A percentile compares a stretch with the other conserved stretches of the same genome.
These are phyloP conservation scores for Fusarium agapanthi DNA, from an alignment of 2,329 filamentous ascomycete genomes.

Conservation along the genomic window DNA sequence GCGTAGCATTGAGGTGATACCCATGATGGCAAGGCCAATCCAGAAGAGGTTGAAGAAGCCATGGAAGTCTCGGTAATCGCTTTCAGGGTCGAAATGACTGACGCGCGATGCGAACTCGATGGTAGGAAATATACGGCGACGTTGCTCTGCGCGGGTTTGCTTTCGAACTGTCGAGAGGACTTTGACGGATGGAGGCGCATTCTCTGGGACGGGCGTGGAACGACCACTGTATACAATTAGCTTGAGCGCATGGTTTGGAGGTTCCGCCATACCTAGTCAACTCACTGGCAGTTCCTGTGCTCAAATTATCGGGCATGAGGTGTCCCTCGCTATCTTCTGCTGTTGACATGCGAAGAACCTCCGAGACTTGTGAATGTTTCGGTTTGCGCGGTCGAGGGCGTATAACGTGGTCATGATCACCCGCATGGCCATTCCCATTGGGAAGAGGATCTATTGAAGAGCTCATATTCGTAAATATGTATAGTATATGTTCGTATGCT, in stretches of 20 bases:
- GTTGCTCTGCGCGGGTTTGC: conserved; percentile 81
- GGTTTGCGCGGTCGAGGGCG: conserved; percentile 62
- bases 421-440: conserved; percentile 41
- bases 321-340: conserved; percentile 47
- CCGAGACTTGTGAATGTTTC: conserved; percentile 57
- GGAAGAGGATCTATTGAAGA: conserved; percentile 42
- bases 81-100: conserved; percentile 93
- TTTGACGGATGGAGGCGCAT: conserved; percentile 92
- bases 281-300: conserved; percentile 47
- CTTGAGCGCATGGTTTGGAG: background rate
- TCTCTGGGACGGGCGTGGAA: conserved; percentile 83
- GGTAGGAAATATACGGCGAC: conserved; percentile 87
- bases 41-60: conserved; percentile 99
- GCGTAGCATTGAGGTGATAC: conserved; percentile 89
- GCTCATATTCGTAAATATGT: conserved; percentile 37
- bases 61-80: conserved; percentile 92
- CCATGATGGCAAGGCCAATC: conserved; percentile 97
- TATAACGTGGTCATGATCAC: conserved; percentile 53
- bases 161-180: conserved; percentile 86
- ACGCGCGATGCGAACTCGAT: conserved; percentile 91
- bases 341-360: conserved; percentile 51
- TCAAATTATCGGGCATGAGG: conserved; percentile 47
- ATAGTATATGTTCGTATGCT: background rate
- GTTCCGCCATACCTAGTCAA: conserved; percentile 54
- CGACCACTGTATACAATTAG: conserved; percentile 67